Base-by-base conservation (phyloP, 164 flowering plant genomes). In the Amborella trichopoda region DNA sequence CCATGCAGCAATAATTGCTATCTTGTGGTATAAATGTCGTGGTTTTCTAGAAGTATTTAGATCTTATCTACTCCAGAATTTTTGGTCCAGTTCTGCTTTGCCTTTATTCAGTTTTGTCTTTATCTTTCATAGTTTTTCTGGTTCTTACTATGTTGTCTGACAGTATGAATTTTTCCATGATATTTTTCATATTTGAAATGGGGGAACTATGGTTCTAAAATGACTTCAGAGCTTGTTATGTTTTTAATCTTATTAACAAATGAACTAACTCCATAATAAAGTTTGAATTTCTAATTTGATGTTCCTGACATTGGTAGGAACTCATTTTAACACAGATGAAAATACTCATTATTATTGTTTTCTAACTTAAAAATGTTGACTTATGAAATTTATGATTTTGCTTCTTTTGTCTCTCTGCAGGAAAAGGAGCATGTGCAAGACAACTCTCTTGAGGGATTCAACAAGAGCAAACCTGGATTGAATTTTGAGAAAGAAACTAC, bases 1-100 rank as follows among this genome's bases (percentile, higher is more conserved):
- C 99, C 99, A 46, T 88, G 99, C 61, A 63, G 96, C 50, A 73
- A 76, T 44, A 81, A 77, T 40, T 93, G 99, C 57, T 80, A 64
- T 65, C 90, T 82, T 53, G 49, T 21, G 83, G 99, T 87, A 70
- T 44, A 43, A 43, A 11, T 23, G 23, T 43, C 2, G 46, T 23
- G 24, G n/a, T 37, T 1, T 13, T 14, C 40, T 37, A 14, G 18
- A 6, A 14, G 4, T 16, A 6, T 37, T 37, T 5, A 4, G 40
- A n/a, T n/a, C n/a, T n/a, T n/a, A n/a, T n/a, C 13, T 37, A 37
- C 5, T 30, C 34, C 34, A 6, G 34, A 14, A 30, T 30, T 6
- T 30, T 30, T 30, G 10, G 18, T 5, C 8, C 18, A 37, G 6
- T 6, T 1, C 1, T 37, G 8, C 4, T 1, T 6, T 37, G 6